phyloP scores from a whole-genome alignment of 257 asterid genomes.

The Ligustrum vulgare region DNA sequence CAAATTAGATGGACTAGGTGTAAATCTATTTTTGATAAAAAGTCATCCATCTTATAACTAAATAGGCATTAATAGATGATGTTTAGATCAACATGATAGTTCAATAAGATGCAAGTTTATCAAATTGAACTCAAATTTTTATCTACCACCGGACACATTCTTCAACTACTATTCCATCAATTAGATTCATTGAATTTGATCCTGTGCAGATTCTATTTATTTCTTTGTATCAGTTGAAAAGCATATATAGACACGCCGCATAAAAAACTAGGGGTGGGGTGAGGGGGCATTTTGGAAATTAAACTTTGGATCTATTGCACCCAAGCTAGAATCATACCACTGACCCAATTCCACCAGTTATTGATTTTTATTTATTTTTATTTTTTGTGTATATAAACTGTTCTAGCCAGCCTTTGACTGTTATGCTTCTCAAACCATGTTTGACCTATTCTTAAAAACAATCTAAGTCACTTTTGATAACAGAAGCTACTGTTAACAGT shows the following conservation, averaged over 20 bases:
- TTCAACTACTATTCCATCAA: background rate
- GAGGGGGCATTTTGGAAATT: background rate
- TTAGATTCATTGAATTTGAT: background rate
- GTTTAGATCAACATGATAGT: background rate
- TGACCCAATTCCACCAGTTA: background rate
- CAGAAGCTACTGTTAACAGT: background rate
- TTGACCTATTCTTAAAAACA: background rate
- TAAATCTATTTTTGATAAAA: background rate
- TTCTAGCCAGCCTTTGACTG: background rate
- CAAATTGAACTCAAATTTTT: background rate
- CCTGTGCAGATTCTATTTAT: background rate
- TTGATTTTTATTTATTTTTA: too few species aligned
- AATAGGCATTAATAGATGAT: background rate
- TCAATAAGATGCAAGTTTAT: background rate
- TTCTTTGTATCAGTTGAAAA: background rate
- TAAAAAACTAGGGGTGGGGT: background rate
- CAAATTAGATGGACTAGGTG: background rate
- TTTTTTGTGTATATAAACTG: background rate
- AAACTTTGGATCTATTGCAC: background rate
- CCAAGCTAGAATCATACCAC: background rate
- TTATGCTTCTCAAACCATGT: background rate
- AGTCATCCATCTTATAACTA: background rate
- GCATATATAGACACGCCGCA: background rate
- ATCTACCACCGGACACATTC: background rate
- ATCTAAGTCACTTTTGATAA: background rate